Conservation (phyloP, 2,329 filamentous ascomycete species). For the Monilinia polystroma region DNA sequence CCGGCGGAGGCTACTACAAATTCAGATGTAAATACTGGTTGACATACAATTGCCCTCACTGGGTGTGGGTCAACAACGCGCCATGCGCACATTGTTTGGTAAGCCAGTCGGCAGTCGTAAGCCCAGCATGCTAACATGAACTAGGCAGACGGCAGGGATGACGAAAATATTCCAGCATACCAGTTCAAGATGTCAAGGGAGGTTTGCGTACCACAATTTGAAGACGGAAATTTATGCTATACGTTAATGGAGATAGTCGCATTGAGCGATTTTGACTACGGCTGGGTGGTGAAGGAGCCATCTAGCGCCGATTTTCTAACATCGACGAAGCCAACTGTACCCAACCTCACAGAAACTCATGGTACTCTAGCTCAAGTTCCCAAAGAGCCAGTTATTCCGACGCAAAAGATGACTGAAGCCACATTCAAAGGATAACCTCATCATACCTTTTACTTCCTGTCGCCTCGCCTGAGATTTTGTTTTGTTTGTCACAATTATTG, state of each 20-base stretch:
- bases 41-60: constrained; percentile 52
- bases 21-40: constrained; percentile 57
- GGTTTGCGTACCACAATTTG: constrained; percentile 48
- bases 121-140: constrained; percentile 21
- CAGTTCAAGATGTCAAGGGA: constrained; percentile 42
- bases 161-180: constrained; percentile 27
- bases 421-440: neutral
- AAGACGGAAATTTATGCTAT: constrained; percentile 50
- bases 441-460: neutral
- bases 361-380: constrained; percentile 18
- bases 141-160: constrained; percentile 53
- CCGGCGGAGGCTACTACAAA: constrained; percentile 45
- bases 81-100: constrained; percentile 53
- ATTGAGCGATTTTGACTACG: constrained; percentile 35
- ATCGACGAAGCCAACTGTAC: constrained; percentile 30
- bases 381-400: neutral
- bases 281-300: constrained; percentile 36
- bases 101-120: constrained; percentile 36
- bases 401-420: neutral
- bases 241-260: constrained; percentile 49
- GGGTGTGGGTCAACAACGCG: constrained; percentile 54
- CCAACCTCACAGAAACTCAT: constrained; percentile 28
- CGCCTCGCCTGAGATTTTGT: neutral
- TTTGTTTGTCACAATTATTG: neutral
- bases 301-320: constrained; percentile 29